phyloP scores from a whole-genome alignment of 495 filamentous ascomycete species.

The Podospora pseudoanserina region DNA sequence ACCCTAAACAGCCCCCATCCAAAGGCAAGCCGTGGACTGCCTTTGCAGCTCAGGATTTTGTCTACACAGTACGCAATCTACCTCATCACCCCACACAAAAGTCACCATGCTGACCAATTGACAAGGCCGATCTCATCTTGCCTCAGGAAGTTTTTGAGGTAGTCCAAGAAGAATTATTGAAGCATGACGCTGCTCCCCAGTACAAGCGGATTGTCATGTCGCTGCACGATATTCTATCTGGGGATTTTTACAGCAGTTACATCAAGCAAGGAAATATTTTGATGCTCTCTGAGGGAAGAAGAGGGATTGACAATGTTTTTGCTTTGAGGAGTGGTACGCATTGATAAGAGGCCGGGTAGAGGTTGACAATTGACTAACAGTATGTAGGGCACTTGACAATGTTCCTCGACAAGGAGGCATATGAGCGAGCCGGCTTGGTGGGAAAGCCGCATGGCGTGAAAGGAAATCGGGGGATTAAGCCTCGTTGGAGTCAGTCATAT shows the following conservation, averaged over 20 bases:
- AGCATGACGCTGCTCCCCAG: slow-evolving; percentile 36
- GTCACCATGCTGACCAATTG: slow-evolving; percentile 6
- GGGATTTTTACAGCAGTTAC: slow-evolving; percentile 80
- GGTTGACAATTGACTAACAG: slow-evolving; percentile 9
- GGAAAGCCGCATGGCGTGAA: slow-evolving; percentile 64
- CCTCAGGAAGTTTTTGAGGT: slow-evolving; percentile 61
- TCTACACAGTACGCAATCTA: slow-evolving; percentile 60
- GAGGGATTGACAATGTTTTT: slow-evolving; percentile 77
- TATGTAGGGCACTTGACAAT: slow-evolving; percentile 64
- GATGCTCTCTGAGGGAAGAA: slow-evolving; percentile 85
- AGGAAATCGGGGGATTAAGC: slow-evolving; percentile 49
- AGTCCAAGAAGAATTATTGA: slow-evolving; percentile 53
- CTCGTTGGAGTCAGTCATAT: slow-evolving; percentile 45
- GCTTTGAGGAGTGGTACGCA: slow-evolving; percentile 63
- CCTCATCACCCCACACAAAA: not conserved
- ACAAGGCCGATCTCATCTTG: slow-evolving; percentile 69
- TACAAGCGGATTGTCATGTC: slow-evolving; percentile 75
- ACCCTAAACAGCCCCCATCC: slow-evolving; percentile 64
- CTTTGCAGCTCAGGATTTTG: slow-evolving; percentile 63
- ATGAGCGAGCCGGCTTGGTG: slow-evolving; percentile 78
- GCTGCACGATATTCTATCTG: slow-evolving; percentile 64
- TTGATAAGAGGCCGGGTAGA: not conserved
- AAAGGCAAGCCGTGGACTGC: slow-evolving; percentile 73
- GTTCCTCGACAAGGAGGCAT: slow-evolving; percentile 76
- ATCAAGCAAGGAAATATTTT: slow-evolving; percentile 87